Evolutionary conservation across 208 protist genomes (phyloP).

Genomic region (Wallacemonas collosoma): DNA sequence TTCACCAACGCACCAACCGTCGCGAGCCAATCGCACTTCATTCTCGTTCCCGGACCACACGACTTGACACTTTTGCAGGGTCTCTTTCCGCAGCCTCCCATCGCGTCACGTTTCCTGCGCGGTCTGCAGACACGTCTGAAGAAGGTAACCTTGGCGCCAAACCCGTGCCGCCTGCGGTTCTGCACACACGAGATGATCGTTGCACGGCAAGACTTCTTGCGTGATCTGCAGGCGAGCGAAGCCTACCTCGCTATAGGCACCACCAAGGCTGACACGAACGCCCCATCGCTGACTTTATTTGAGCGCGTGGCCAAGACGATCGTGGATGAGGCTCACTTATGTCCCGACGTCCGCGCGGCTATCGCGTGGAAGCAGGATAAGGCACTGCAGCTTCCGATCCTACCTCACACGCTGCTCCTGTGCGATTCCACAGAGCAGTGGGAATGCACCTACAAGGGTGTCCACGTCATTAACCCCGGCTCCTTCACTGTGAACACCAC

Average conservation of each 20-base stretch:
- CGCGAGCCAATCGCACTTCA: conserved; percentile 77
- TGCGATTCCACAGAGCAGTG: conserved; percentile 90
- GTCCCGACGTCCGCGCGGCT: conserved; percentile 51
- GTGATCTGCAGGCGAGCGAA: conserved; percentile 61
- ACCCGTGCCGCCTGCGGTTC: conserved; percentile 86
- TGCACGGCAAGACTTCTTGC: conserved; percentile 74
- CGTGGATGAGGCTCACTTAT: conserved; percentile 80
- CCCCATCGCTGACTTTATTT: conserved; percentile 31
- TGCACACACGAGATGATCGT: conserved; percentile 87
- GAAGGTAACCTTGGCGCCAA: conserved; percentile 68
- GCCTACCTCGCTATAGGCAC: conserved; percentile 17
- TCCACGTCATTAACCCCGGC: conserved; percentile 84
- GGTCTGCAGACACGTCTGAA: conserved; percentile 61
- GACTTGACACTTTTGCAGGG: conserved; percentile 75
- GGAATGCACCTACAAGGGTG: conserved; percentile 87
- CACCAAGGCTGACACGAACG: neutral
- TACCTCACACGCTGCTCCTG: conserved; percentile 86
- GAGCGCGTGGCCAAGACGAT: conserved; percentile 83
- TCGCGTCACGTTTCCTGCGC: conserved; percentile 55
- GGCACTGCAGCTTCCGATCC: conserved; percentile 64
- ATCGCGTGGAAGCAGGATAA: conserved; percentile 82
- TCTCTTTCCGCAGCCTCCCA: conserved; percentile 71
- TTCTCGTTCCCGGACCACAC: conserved; percentile 76
- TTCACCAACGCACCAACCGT: conserved; percentile 62
- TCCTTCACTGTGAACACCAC: conserved; percentile 74